Conservation (phyloP, 768 basidiomycete species). For the Boletus sp. region DNA sequence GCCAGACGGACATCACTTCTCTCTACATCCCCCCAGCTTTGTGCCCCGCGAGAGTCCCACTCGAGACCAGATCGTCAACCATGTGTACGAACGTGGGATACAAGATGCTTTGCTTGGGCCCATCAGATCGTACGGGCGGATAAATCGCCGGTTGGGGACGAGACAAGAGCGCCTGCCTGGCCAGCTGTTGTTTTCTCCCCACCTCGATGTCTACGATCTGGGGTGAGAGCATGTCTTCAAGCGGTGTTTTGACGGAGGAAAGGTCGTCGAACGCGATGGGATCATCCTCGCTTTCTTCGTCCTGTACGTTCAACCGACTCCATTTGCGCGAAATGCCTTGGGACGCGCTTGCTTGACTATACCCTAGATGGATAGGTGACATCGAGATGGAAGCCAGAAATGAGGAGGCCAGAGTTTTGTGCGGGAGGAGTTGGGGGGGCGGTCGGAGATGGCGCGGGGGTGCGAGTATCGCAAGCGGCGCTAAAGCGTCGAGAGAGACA, state of each 20-base stretch:
- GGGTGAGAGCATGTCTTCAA: not conserved
- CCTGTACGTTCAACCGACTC: conserved; percentile 29
- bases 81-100: conserved; percentile 23
- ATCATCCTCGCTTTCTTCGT: conserved; percentile 13
- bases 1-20: not conserved
- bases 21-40: not conserved
- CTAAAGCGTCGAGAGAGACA: conserved; percentile 15
- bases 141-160: conserved; percentile 20
- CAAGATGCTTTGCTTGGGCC: conserved; percentile 17
- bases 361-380: conserved; percentile 3
- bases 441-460: conserved; percentile 17
- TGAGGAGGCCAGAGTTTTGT: not conserved
- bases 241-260: not conserved
- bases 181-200: not conserved
- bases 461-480: conserved; percentile 18
- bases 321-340: conserved; percentile 30
- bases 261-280: conserved; percentile 26
- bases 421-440: conserved; percentile 20
- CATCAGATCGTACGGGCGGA: conserved; percentile 14
- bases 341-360: conserved; percentile 12
- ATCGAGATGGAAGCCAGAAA: conserved; percentile 13
- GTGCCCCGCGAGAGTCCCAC: conserved; percentile 15
- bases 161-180: conserved; percentile 16
- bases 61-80: conserved; percentile 21
- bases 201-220: conserved; percentile 13